Percentiles rank a stretch among this genome's conserved stretches.
phyloP scores from a whole-genome alignment of 106 monocot genomes.

The Dendrobium nobile region DNA sequence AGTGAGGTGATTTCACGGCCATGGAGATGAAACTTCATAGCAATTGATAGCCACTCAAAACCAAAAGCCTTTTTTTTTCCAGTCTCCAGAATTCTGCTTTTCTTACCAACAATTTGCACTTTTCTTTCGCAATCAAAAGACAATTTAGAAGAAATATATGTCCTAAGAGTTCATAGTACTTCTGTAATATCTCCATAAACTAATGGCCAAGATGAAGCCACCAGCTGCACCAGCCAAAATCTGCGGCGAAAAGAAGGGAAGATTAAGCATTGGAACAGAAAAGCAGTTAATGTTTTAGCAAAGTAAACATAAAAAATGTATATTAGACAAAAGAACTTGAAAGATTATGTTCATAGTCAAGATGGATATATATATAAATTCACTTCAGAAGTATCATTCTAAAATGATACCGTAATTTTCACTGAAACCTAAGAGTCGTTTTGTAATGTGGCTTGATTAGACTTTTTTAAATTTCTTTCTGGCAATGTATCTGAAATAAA shows the following conservation, averaged over 20 bases:
- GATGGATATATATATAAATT: too few species aligned
- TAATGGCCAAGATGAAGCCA: not conserved
- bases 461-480: too few species aligned
- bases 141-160: not conserved
- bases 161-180: not conserved
- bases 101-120: not conserved
- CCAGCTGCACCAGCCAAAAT: constrained; percentile 3
- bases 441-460: too few species aligned
- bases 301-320: not conserved
- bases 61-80: not conserved
- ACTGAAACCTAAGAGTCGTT: too few species aligned
- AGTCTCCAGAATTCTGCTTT: not conserved
- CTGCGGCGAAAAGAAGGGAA: not conserved
- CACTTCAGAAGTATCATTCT: too few species aligned
- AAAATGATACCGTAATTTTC: too few species aligned
- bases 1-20: too few species aligned
- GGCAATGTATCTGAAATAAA: too few species aligned
- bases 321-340: too few species aligned
- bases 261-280: not conserved
- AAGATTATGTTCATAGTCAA: too few species aligned
- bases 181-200: not conserved
- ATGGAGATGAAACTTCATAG: too few species aligned
- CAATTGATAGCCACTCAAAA: not conserved
- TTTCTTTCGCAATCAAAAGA: not conserved
- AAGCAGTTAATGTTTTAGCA: not conserved